Evolutionary conservation across 2,329 filamentous ascomycete genomes (phyloP).

Genomic region (Nothophoma quercina): DNA sequence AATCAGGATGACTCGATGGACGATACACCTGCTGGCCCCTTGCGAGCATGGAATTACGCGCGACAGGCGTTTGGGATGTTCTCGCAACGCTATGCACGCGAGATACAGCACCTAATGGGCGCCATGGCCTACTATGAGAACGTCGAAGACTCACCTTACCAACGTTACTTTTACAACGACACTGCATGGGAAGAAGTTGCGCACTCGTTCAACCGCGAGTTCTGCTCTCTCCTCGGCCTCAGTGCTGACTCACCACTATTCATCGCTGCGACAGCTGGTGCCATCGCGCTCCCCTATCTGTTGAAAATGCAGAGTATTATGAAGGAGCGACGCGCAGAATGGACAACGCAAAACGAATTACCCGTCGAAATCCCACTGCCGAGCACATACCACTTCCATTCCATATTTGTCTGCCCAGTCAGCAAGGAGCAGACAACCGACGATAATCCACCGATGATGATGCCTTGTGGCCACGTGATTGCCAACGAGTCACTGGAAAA

Average conservation of each 20-base stretch:
- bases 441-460: constrained; percentile 93
- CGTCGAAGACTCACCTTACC: constrained; percentile 78
- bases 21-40: constrained; percentile 54
- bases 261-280: constrained; percentile 88
- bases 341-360: constrained; percentile 90
- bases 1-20: constrained; percentile 54
- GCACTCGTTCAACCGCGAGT: constrained; percentile 89
- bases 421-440: constrained; percentile 96
- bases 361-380: constrained; percentile 77
- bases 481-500: constrained; percentile 82
- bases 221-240: constrained; percentile 88
- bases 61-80: constrained; percentile 77
- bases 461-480: constrained; percentile 94
- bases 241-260: constrained; percentile 93
- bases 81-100: constrained; percentile 74
- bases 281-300: constrained; percentile 87
- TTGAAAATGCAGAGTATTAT: constrained; percentile 89
- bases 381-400: constrained; percentile 78
- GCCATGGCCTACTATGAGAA: constrained; percentile 83
- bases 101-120: constrained; percentile 82
- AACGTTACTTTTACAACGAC: constrained; percentile 75
- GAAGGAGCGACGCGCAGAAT: constrained; percentile 88
- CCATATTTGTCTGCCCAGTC: constrained; percentile 97
- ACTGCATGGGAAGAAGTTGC: constrained; percentile 84
- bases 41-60: constrained; percentile 78